Conservation (phyloP, 805 yeast species). For the Kodamaea hsintzibuensis region DNA sequence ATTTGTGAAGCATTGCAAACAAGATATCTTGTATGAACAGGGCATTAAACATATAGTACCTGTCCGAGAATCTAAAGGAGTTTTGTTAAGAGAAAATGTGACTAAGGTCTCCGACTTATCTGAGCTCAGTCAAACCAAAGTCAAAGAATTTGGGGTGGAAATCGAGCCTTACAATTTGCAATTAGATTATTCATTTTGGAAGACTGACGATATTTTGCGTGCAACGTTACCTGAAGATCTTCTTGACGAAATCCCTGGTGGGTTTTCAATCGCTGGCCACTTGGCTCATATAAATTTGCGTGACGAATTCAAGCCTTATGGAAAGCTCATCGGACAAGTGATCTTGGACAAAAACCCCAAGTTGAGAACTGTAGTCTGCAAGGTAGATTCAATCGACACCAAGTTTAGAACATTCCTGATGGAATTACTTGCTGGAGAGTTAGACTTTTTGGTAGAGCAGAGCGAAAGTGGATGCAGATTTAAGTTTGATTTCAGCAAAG, state of each 20-base stretch:
- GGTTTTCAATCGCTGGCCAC: constrained; percentile 93
- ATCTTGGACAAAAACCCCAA: constrained; percentile 83
- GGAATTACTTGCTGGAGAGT: constrained; percentile 89
- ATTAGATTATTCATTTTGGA: constrained; percentile 81
- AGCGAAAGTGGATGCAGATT: constrained; percentile 84
- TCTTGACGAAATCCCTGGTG: constrained; percentile 77
- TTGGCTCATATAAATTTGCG: constrained; percentile 89
- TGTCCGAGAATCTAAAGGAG: constrained; percentile 45
- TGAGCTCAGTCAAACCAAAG: constrained; percentile 40
- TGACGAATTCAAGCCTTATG: constrained; percentile 82
- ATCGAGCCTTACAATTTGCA: constrained; percentile 54
- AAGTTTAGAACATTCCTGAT: constrained; percentile 88
- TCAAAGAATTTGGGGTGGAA: constrained; percentile 48
- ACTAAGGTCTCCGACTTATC: constrained; percentile 40
- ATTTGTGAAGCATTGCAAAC: constrained; percentile 58
- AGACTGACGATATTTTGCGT: constrained; percentile 78
- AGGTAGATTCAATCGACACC: constrained; percentile 82
- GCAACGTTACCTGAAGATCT: constrained; percentile 75
- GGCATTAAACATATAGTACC: constrained; percentile 67
- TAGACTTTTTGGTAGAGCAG: constrained; percentile 77
- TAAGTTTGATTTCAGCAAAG: constrained; percentile 86
- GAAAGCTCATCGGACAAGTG: constrained; percentile 80
- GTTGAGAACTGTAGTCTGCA: constrained; percentile 87
- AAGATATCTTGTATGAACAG: constrained; percentile 69
- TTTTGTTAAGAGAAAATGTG: constrained; percentile 59